Evolutionary conservation across 2,329 filamentous ascomycete species (phyloP).

Genomic region (Fusarium keratoplasticum): DNA sequence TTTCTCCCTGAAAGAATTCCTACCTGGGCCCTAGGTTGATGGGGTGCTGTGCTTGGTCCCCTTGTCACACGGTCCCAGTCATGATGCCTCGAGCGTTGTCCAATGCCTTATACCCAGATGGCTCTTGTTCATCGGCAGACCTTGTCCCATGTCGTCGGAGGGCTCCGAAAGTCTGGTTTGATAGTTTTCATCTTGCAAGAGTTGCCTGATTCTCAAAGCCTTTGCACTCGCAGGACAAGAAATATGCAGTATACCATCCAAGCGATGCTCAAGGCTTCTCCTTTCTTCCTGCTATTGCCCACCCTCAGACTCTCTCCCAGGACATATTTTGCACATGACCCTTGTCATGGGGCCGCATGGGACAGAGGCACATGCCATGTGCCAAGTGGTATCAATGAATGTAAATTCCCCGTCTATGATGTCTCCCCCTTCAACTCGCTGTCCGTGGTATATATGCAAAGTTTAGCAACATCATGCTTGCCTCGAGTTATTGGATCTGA

Average conservation of each 20-base stretch:
- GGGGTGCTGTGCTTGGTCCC: constrained; percentile 18
- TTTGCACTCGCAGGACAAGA: constrained; percentile 11
- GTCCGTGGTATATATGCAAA: neutral
- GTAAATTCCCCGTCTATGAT: neutral
- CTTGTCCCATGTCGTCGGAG: constrained; percentile 3
- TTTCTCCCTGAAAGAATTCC: neutral
- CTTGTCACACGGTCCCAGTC: constrained; percentile 30
- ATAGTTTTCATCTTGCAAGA: neutral
- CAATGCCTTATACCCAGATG: neutral
- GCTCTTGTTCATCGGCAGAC: constrained; percentile 6
- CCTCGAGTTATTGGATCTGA: constrained; percentile 9
- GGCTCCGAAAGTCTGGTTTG: constrained; percentile 9
- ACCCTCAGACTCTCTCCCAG: neutral
- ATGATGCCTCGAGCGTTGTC: constrained; percentile 14
- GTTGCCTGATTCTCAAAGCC: constrained; percentile 11
- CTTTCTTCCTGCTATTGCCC: neutral
- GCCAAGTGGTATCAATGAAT: neutral
- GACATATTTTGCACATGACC: neutral
- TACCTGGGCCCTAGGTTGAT: neutral
- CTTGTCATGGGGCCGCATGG: neutral
- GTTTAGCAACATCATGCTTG: neutral
- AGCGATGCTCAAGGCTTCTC: neutral
- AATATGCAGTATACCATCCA: neutral
- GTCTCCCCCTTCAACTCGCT: neutral
- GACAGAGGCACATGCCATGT: neutral